phyloP scores from a whole-genome alignment of 805 yeast species.

The Zygotorulaspora danielsina region DNA sequence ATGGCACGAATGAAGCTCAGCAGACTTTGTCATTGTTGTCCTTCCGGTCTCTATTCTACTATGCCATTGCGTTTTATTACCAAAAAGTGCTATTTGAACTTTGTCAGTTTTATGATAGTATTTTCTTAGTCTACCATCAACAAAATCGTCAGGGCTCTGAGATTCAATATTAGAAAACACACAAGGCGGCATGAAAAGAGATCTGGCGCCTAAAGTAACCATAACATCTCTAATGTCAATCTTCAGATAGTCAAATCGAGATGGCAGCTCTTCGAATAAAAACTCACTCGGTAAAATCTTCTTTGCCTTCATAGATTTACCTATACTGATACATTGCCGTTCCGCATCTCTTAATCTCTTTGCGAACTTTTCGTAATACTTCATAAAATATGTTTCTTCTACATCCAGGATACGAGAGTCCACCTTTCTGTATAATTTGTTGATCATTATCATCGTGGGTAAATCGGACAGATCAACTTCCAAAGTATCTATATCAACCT shows the following conservation, averaged over 20 bases:
- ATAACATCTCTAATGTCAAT: constrained; percentile 25
- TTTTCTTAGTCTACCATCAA: constrained; percentile 39
- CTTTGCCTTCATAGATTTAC: constrained; percentile 8
- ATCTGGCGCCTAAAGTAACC: constrained; percentile 40
- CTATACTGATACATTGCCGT: constrained; percentile 18
- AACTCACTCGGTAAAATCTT: constrained; percentile 15
- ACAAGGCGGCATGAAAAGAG: constrained; percentile 42
- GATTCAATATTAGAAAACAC: constrained; percentile 33
- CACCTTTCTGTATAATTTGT: constrained; percentile 21
- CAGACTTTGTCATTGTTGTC: constrained; percentile 21
- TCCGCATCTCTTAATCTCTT: constrained; percentile 18
- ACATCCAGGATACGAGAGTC: constrained; percentile 28
- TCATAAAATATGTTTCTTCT: constrained; percentile 30
- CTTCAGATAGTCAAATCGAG: constrained; percentile 31
- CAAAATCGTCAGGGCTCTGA: constrained; percentile 39
- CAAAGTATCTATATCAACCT: constrained; percentile 25
- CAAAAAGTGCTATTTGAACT: constrained; percentile 24
- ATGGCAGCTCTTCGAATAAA: constrained; percentile 34
- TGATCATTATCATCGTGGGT: constrained; percentile 29
- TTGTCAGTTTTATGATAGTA: constrained; percentile 29
- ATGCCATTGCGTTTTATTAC: constrained; percentile 29
- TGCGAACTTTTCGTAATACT: constrained; percentile 30
- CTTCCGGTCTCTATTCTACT: constrained; percentile 19
- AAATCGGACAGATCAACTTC: constrained; percentile 29
- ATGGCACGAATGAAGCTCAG: constrained; percentile 12